Evolutionary conservation across 495 filamentous ascomycete genomes (phyloP).

Genomic region (Corynascus novoguineensis): DNA sequence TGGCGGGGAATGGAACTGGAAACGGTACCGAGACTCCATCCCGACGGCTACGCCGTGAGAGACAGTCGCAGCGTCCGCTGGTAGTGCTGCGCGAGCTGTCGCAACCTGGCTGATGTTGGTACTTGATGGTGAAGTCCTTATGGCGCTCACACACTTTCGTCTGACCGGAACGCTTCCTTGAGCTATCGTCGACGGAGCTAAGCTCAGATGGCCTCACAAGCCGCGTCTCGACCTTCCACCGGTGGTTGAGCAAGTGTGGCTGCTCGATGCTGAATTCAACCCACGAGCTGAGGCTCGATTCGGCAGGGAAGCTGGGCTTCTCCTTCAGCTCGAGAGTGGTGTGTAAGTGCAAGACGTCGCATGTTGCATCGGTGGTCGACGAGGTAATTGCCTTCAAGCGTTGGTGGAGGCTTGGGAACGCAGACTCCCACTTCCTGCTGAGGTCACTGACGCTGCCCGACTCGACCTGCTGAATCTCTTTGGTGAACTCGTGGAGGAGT

Average conservation of each 20-base stretch:
- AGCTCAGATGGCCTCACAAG: constrained; percentile 47
- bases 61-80: constrained; percentile 30
- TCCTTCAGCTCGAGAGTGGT: constrained; percentile 42
- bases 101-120: constrained; percentile 38
- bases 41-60: constrained; percentile 20
- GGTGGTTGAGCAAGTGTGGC: constrained; percentile 37
- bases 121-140: constrained; percentile 31
- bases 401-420: constrained; percentile 41
- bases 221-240: constrained; percentile 46
- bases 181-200: constrained; percentile 26
- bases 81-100: constrained; percentile 29
- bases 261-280: constrained; percentile 46
- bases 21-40: constrained; percentile 42
- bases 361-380: constrained; percentile 33
- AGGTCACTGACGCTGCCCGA: constrained; percentile 40
- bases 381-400: constrained; percentile 33
- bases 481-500: constrained; percentile 46
- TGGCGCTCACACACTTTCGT: constrained; percentile 25
- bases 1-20: constrained; percentile 47
- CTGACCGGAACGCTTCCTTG: constrained; percentile 14
- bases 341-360: constrained; percentile 51
- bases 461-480: constrained; percentile 36
- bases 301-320: constrained; percentile 40
- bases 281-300: constrained; percentile 45
- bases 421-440: constrained; percentile 35